phyloP scores from a whole-genome alignment of 2,329 filamentous ascomycete species.

The Hymenoscyphus salicellus region DNA sequence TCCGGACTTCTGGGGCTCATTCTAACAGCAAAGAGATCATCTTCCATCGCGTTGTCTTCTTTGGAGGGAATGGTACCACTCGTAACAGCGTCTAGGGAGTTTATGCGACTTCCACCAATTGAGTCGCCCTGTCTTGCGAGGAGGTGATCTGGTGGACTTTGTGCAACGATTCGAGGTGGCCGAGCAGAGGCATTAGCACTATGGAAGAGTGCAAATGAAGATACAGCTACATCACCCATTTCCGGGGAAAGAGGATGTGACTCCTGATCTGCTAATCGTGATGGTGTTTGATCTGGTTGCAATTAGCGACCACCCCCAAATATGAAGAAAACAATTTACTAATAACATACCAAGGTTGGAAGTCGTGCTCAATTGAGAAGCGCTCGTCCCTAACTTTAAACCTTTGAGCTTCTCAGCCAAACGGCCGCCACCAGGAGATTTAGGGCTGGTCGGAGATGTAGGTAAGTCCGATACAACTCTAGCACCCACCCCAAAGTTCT shows the following conservation, averaged over 20 bases:
- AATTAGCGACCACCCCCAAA: conserved; percentile 8
- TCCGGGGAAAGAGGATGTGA: conserved; percentile 56
- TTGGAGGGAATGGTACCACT: conserved; percentile 35
- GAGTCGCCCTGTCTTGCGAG: conserved; percentile 26
- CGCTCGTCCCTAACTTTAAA: conserved; percentile 71
- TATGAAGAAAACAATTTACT: conserved; percentile 43
- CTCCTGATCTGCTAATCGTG: conserved; percentile 23
- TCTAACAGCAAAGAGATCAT: conserved; percentile 83
- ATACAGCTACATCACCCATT: conserved; percentile 60
- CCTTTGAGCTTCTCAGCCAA: conserved; percentile 78
- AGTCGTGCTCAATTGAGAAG: conserved; percentile 54
- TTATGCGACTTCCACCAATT: conserved; percentile 26
- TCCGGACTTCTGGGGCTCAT: conserved; percentile 84
- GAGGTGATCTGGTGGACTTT: conserved; percentile 30
- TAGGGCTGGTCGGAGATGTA: conserved; percentile 53
- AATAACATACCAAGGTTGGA: conserved; percentile 38
- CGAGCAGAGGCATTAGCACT: conserved; percentile 40
- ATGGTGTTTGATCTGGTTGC: conserved; percentile 8
- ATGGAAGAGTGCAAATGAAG: conserved; percentile 59
- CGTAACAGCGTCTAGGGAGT: conserved; percentile 39
- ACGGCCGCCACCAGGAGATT: conserved; percentile 62
- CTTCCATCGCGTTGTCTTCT: conserved; percentile 56
- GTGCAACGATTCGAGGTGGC: conserved; percentile 40
- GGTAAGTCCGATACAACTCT: conserved; percentile 30
- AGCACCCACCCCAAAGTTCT: conserved; percentile 58